These are phyloP conservation scores for Ramularia collo-cygni DNA, from an alignment of 2,329 filamentous ascomycete species.

Conservation along the genomic window DNA sequence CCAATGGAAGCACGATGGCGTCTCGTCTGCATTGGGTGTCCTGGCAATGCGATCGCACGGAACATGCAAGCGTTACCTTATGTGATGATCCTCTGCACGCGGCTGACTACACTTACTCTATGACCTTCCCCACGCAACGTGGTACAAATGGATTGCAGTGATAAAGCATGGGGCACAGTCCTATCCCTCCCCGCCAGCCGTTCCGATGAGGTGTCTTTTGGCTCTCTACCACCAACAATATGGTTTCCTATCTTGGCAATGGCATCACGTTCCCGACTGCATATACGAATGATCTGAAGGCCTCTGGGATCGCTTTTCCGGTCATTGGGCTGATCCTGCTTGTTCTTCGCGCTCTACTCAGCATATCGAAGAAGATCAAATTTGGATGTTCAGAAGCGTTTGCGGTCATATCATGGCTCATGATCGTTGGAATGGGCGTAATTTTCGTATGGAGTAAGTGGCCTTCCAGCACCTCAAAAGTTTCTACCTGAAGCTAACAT, in stretches of 20 bases:
- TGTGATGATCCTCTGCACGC: too few species aligned
- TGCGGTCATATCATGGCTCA: not conserved
- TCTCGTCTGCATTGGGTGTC: too few species aligned
- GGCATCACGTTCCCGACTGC: conserved; percentile 1
- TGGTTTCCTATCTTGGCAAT: not conserved
- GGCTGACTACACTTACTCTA: too few species aligned
- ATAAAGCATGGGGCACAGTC: too few species aligned
- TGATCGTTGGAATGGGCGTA: not conserved
- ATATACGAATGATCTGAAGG: not conserved
- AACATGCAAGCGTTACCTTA: too few species aligned
- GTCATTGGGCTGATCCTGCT: not conserved
- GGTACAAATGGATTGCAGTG: too few species aligned
- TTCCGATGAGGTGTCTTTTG: too few species aligned
- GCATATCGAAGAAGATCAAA: not conserved
- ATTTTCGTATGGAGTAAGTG: conserved; percentile 1
- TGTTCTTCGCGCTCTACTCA: not conserved
- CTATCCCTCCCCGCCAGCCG: too few species aligned
- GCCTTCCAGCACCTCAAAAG: not conserved
- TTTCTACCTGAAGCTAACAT: not conserved
- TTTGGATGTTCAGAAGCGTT: not conserved
- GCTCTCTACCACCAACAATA: too few species aligned
- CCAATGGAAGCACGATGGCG: too few species aligned
- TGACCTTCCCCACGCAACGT: too few species aligned
- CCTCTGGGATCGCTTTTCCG: not conserved
- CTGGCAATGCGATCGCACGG: too few species aligned